Base-by-base conservation (phyloP, 2,329 filamentous ascomycete genomes). In the Neocucurbitaria cava region DNA sequence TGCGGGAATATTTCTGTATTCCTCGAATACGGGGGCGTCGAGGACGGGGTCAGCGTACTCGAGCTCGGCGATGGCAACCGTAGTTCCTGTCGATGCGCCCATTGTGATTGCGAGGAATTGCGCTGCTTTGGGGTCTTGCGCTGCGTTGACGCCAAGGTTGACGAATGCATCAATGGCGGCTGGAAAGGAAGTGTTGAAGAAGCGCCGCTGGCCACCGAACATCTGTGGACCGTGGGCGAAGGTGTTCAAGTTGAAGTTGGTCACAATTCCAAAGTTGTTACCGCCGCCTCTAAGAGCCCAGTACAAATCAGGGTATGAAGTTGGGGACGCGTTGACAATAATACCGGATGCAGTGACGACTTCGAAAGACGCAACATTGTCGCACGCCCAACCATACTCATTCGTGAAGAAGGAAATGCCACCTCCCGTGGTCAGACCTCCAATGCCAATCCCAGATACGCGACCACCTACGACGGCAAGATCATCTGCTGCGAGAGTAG, bases 271-370 rank as follows among this genome's bases (percentile, higher is more conserved):
- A 33, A 66, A 64, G 21, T 68, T 71, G 6, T 71, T 76, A 33
- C 62, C 64, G 2, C 68, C 68, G 8, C 75, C 74, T 23, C 73
- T 67, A 7, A 76, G 62, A 1, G 72, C 72, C 50, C 58, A 66
- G 62, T 72, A 77, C 13, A 78, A 72, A 38, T 80, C 77, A 2
- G 54, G 51, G 46, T 78, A 76, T 21, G 73, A 61, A 0, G 48
- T 51, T 4, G 49, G 43, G 20, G 64, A 66, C n/a, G 66, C 73
- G 13, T 62, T 63, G 5, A 63, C 18, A 18, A 62, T 59, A 0
- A 58, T 42, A 0, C 62, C 54, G 0, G 55, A 60, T 1, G 65
- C 67, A 5, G 72, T 74, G 3, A 76, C 71, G 7, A 66, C 51
- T 46, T 78, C 69, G 36, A 62, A 76, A 30, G 66, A 62, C 1